Evolutionary conservation across 441 rosid species (phyloP).

Genomic region (Populus hybrid): DNA sequence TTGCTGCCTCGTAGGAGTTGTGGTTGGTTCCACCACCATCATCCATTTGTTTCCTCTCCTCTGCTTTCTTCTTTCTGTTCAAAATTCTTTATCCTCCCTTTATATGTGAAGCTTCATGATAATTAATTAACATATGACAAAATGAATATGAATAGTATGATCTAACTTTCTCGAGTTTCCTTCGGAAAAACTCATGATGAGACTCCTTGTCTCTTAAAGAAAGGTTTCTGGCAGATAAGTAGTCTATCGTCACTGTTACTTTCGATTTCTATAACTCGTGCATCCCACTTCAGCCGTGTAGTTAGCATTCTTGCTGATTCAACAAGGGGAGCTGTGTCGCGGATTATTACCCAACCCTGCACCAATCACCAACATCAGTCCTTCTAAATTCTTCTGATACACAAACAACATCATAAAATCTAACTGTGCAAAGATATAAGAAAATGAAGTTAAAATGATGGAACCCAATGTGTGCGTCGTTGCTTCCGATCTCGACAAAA

Average conservation of each 20-base stretch:
- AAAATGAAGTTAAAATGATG: not conserved
- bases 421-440: not conserved
- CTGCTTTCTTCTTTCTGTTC: constrained; percentile 43
- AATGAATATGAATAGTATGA: constrained; percentile 31
- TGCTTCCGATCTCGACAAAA: not conserved
- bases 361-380: constrained; percentile 15
- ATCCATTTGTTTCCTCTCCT: constrained; percentile 22
- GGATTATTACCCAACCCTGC: constrained; percentile 98
- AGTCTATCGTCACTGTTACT: constrained; percentile 87
- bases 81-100: constrained; percentile 26
- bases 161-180: constrained; percentile 14
- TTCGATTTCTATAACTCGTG: constrained; percentile 76
- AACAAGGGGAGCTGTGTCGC: constrained; percentile 65
- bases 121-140: constrained; percentile 31
- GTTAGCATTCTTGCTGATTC: constrained; percentile 73
- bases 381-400: not conserved
- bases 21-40: constrained; percentile 35
- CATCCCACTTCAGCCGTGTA: constrained; percentile 91
- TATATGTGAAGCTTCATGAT: constrained; percentile 35
- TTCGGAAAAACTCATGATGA: constrained; percentile 23
- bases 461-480: not conserved
- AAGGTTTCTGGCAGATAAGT: constrained; percentile 94
- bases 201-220: constrained; percentile 62
- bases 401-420: not conserved
- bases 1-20: constrained; percentile 53